A percentile compares a stretch with the other conserved stretches of the same genome.
Evolutionary conservation across 495 filamentous ascomycete genomes (phyloP).

Genomic region (Parmelia sp.): DNA sequence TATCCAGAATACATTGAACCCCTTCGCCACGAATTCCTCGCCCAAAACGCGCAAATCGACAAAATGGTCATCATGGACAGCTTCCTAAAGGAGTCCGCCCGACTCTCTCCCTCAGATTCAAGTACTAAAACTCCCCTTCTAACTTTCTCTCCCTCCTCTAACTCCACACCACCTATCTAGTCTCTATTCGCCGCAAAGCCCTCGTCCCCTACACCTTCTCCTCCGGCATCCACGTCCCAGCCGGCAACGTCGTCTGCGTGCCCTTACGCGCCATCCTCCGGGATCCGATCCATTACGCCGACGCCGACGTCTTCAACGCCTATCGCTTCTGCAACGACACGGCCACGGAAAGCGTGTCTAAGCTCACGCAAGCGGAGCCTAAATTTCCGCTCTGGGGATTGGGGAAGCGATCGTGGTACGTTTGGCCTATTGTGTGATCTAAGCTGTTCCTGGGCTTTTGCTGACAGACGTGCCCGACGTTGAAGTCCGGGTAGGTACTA

Average conservation of each 20-base stretch:
- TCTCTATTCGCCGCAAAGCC: constrained; percentile 16
- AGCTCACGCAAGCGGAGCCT: constrained; percentile 15
- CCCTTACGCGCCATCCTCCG: constrained; percentile 19
- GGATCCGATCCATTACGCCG: constrained; percentile 11
- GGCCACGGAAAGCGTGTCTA: background rate
- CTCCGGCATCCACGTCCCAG: constrained; percentile 14
- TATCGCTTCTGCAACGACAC: constrained; percentile 18
- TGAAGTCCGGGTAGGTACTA: background rate
- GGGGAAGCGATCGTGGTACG: constrained; percentile 19
- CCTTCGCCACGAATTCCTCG: constrained; percentile 15
- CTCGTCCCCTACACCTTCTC: constrained; percentile 14
- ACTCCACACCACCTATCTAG: background rate
- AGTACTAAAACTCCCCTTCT: background rate
- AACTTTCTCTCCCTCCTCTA: background rate
- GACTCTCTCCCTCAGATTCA: constrained; percentile 18
- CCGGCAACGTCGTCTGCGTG: constrained; percentile 16
- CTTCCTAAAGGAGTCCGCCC: constrained; percentile 25
- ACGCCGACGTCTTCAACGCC: constrained; percentile 12
- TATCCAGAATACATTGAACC: constrained; percentile 20
- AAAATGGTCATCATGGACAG: constrained; percentile 19
- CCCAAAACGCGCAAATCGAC: constrained; percentile 16
- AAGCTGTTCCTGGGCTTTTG: too few species aligned
- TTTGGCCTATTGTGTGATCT: background rate
- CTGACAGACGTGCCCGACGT: too few species aligned
- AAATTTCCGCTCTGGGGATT: constrained; percentile 22